These are phyloP conservation scores for Aspergillus sergii DNA, from an alignment of 2,329 filamentous ascomycete genomes.

Conservation along the genomic window DNA sequence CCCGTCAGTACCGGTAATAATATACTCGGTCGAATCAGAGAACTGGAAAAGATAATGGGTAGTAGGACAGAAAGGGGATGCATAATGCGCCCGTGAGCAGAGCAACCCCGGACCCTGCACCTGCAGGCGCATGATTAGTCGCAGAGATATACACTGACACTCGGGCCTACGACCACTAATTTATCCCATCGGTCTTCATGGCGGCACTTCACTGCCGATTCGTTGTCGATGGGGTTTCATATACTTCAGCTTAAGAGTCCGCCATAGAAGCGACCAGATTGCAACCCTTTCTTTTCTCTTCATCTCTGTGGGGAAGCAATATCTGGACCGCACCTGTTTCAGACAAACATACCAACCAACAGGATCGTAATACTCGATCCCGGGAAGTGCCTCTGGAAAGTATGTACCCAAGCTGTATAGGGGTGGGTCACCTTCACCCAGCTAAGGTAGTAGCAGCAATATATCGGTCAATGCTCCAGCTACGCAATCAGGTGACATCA, in stretches of 20 bases:
- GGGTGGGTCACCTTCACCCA: not conserved
- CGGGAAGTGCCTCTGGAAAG: not conserved
- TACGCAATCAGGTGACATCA: conserved; percentile 6
- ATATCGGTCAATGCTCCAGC: conserved; percentile 1
- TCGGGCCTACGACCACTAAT: not conserved
- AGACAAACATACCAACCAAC: not conserved
- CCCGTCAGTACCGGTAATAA: conserved; percentile 5
- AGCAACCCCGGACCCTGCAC: conserved; percentile 23
- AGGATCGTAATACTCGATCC: not conserved
- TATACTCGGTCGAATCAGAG: not conserved
- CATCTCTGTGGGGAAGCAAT: not conserved
- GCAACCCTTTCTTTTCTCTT: not conserved
- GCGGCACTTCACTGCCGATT: conserved; percentile 5
- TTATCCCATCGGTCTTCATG: not conserved
- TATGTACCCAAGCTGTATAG: not conserved
- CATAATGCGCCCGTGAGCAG: conserved; percentile 1
- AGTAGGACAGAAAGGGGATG: not conserved
- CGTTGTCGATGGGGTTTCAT: not conserved
- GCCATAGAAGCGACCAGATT: not conserved
- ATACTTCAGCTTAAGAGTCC: not conserved
- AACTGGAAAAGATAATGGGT: not conserved
- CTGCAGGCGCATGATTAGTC: conserved; percentile 20
- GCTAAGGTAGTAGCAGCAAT: not conserved
- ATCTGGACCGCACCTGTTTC: not conserved
- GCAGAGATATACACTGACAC: conserved; percentile 13